Conservation (phyloP, 2,329 filamentous ascomycete species). For the Phaeophleospora eucalypticola region DNA sequence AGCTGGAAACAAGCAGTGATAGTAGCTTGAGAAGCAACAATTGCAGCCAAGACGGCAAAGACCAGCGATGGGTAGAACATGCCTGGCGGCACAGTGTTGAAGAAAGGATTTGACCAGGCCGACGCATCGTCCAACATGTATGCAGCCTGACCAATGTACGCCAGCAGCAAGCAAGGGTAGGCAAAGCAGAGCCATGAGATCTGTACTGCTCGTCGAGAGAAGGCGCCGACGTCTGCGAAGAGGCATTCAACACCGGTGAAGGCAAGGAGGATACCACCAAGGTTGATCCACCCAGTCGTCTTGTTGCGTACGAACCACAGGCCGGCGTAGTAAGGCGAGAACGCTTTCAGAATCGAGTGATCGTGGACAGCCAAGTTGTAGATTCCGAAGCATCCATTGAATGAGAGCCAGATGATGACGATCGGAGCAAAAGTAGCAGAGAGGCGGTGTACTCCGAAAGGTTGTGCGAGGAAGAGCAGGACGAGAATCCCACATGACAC, state of each 20-base stretch:
- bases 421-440: conserved; percentile 62
- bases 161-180: conserved; percentile 63
- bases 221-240: conserved; percentile 73
- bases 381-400: conserved; percentile 61
- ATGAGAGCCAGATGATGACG: conserved; percentile 60
- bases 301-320: conserved; percentile 57
- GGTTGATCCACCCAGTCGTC: conserved; percentile 57
- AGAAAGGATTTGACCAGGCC: conserved; percentile 69
- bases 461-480: conserved; percentile 59
- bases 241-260: conserved; percentile 75
- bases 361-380: conserved; percentile 51
- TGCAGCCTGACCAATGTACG: conserved; percentile 70
- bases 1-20: conserved; percentile 65
- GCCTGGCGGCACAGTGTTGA: conserved; percentile 63
- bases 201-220: conserved; percentile 60
- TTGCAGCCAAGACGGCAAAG: conserved; percentile 61
- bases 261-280: conserved; percentile 64
- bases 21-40: conserved; percentile 73
- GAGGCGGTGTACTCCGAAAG: conserved; percentile 58
- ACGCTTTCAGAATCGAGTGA: conserved; percentile 48
- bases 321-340: conserved; percentile 55
- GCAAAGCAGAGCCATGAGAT: conserved; percentile 66
- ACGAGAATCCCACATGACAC: conserved; percentile 61
- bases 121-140: conserved; percentile 58
- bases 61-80: conserved; percentile 66